These are phyloP conservation scores for Alternaria sp. DNA, from an alignment of 2,329 filamentous ascomycete species.

Conservation along the genomic window DNA sequence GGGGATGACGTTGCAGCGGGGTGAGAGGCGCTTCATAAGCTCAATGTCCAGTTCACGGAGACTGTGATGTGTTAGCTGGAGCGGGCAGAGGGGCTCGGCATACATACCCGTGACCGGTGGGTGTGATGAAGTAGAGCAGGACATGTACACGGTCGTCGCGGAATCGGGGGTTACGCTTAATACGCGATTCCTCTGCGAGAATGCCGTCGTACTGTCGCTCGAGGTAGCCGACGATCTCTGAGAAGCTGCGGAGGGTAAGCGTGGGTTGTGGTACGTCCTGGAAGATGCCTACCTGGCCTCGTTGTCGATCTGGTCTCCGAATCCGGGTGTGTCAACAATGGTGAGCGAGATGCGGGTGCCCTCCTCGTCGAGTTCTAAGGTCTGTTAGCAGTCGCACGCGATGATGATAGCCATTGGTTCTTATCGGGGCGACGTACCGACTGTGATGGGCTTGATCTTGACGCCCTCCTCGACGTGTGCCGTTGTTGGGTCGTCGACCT, in stretches of 20 bases:
- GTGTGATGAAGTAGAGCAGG: slow-evolving; percentile 98
- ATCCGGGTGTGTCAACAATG: slow-evolving; percentile 97
- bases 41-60: slow-evolving; percentile 99
- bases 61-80: slow-evolving; percentile 55
- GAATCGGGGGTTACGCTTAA: slow-evolving; percentile 99
- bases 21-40: slow-evolving; percentile 98
- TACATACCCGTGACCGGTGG: slow-evolving; percentile 87
- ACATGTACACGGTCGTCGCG: slow-evolving; percentile 98
- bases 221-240: slow-evolving; percentile 96
- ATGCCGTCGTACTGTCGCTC: slow-evolving; percentile 99
- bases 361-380: slow-evolving; percentile 86
- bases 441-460: slow-evolving; percentile 97
- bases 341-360: slow-evolving; percentile 97
- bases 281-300: slow-evolving; percentile 77
- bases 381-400: slow-evolving; percentile 9
- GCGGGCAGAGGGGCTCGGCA: not conserved
- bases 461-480: slow-evolving; percentile 96
- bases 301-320: slow-evolving; percentile 99
- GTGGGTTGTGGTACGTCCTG: not conserved
- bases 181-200: slow-evolving; percentile 97
- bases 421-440: slow-evolving; percentile 67
- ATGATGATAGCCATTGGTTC: not conserved
- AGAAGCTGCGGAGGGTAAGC: slow-evolving; percentile 68
- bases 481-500: slow-evolving; percentile 85
- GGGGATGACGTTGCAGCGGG: slow-evolving; percentile 97